Evolutionary conservation across 2,329 filamentous ascomycete species (phyloP).

Genomic region (Davidsoniella eucalypti): DNA sequence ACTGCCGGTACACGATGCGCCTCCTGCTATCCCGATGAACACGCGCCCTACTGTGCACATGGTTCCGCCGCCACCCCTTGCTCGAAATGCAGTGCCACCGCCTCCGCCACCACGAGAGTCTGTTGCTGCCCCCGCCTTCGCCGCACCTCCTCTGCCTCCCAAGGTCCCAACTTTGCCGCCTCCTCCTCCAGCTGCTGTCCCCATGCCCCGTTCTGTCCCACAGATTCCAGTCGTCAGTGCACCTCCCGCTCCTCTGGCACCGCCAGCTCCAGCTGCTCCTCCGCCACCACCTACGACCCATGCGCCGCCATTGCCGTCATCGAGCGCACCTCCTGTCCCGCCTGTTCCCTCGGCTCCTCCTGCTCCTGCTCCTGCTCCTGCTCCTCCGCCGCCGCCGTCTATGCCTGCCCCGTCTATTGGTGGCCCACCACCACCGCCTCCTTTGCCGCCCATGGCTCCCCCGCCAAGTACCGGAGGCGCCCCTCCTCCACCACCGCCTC

Average conservation of each 20-base stretch:
- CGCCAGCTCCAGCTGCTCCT: neutral
- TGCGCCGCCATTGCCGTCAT: slow-evolving; percentile 41
- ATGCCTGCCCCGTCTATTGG: slow-evolving; percentile 32
- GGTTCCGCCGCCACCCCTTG: slow-evolving; percentile 9
- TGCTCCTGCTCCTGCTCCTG: slow-evolving; percentile 20
- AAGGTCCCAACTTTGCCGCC: slow-evolving; percentile 4
- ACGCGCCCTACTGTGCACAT: slow-evolving; percentile 8
- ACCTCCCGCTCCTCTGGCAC: slow-evolving; percentile 13
- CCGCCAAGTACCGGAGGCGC: slow-evolving; percentile 21
- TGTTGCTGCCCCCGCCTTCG: slow-evolving; percentile 17
- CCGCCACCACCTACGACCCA: slow-evolving; percentile 13
- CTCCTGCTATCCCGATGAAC: slow-evolving; percentile 14
- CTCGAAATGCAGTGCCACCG: slow-evolving; percentile 12
- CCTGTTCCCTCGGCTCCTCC: slow-evolving; percentile 56
- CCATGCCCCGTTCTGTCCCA: slow-evolving; percentile 1
- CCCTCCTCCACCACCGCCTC: slow-evolving; percentile 26
- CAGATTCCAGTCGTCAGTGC: neutral
- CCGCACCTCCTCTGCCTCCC: slow-evolving; percentile 19
- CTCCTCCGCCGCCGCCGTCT: slow-evolving; percentile 30
- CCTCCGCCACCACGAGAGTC: slow-evolving; percentile 18
- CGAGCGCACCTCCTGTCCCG: slow-evolving; percentile 45
- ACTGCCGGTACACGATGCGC: neutral
- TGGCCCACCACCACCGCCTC: slow-evolving; percentile 25
- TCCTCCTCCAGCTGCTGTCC: slow-evolving; percentile 6
- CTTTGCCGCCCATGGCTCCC: slow-evolving; percentile 23